Conservation (phyloP, 805 yeast genomes). For the Ascoidea asiatica region DNA sequence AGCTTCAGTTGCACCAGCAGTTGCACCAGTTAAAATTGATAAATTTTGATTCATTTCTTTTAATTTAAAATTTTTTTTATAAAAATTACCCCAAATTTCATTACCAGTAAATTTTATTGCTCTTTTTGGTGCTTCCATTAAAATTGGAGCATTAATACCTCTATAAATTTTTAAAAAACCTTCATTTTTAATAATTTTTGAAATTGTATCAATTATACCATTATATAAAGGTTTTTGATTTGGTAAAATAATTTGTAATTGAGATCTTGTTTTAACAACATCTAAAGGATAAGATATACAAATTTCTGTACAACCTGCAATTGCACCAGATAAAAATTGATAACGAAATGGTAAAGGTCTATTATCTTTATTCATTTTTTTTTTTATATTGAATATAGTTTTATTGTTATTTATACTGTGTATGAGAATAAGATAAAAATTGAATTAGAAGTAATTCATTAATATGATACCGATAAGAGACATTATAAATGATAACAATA, state of each 20-base stretch:
- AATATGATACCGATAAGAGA: no score
- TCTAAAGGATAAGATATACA: conserved; percentile 92
- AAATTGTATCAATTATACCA: conserved; percentile 73
- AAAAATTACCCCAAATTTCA: conserved; percentile 87
- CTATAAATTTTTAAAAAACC: conserved; percentile 74
- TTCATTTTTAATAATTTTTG: conserved; percentile 72
- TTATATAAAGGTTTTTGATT: conserved; percentile 42
- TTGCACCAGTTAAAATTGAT: conserved; percentile 86
- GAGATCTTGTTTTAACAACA: conserved; percentile 92
- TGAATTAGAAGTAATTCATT: no score
- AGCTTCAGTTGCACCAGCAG: conserved; percentile 94
- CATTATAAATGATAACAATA: no score
- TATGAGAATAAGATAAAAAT: no score
- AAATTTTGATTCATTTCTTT: conserved; percentile 60
- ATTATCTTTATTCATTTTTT: no score
- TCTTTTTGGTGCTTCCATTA: conserved; percentile 98
- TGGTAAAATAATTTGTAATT: conserved; percentile 52
- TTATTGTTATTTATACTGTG: no score
- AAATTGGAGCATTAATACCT: conserved; percentile 89
- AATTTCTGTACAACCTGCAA: conserved; percentile 96
- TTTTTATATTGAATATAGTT: no score
- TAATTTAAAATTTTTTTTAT: conserved; percentile 57
- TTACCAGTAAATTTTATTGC: conserved; percentile 97
- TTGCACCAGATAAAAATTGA: conserved; percentile 86
- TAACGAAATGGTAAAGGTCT: conserved; percentile 81